A percentile compares a stretch with the other conserved stretches of the same genome.
Evolutionary conservation across 2,329 filamentous ascomycete species (phyloP).

Genomic region (Calonectria hawksworthii): DNA sequence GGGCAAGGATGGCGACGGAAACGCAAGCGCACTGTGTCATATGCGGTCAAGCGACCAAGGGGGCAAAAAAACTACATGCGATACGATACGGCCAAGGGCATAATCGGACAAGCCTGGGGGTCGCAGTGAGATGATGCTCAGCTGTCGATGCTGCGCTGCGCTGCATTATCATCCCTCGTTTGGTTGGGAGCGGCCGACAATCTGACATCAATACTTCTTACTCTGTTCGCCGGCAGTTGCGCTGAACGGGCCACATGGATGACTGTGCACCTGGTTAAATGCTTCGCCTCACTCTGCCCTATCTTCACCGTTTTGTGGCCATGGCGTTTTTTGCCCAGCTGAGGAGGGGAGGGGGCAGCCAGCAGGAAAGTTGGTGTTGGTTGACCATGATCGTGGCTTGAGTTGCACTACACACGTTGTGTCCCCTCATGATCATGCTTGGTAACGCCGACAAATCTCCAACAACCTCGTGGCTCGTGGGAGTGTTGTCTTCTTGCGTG

Average conservation of each 20-base stretch:
- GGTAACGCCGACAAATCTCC: slow-evolving; percentile 36
- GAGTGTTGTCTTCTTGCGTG: slow-evolving; percentile 20
- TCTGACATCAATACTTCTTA: slow-evolving; percentile 41
- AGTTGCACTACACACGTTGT: slow-evolving; percentile 36
- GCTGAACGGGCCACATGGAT: slow-evolving; percentile 29
- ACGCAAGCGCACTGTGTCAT: slow-evolving; percentile 32
- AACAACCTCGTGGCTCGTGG: slow-evolving; percentile 1
- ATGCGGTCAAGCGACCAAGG: slow-evolving; percentile 44
- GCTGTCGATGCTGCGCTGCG: slow-evolving; percentile 31
- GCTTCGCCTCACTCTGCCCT: slow-evolving; percentile 19
- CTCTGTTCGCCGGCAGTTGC: slow-evolving; percentile 29
- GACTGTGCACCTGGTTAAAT: slow-evolving; percentile 34
- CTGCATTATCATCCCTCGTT: slow-evolving; percentile 11
- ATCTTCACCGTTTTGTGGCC: slow-evolving; percentile 30
- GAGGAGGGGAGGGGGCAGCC: slow-evolving; percentile 13
- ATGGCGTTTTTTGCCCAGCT: slow-evolving; percentile 29
- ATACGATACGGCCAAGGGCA: not conserved
- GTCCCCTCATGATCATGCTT: slow-evolving; percentile 31
- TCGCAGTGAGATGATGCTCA: slow-evolving; percentile 29
- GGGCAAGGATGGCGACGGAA: slow-evolving; percentile 38
- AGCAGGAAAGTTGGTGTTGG: slow-evolving; percentile 37
- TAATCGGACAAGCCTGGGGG: slow-evolving; percentile 19
- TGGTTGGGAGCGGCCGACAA: slow-evolving; percentile 31
- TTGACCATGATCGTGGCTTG: slow-evolving; percentile 36
- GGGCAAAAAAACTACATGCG: slow-evolving; percentile 32